phyloP scores from a whole-genome alignment of 305 asterid species.

The Solanum chacoense region DNA sequence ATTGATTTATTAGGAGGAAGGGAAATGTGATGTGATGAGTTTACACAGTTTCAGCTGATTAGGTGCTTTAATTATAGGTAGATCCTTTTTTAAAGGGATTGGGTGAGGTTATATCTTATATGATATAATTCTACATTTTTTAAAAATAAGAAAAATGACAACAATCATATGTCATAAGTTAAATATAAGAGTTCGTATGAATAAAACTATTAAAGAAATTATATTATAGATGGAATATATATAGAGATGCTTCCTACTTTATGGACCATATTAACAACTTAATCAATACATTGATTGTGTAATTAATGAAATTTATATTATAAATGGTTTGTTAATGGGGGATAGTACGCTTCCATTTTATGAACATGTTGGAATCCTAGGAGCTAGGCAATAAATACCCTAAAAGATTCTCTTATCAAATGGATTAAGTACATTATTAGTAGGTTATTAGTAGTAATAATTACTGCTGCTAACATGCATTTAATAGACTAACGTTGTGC shows the following conservation, averaged over 20 bases:
- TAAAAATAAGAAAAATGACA: neutral
- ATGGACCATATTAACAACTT: neutral
- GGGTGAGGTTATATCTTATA: neutral
- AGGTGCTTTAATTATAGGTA: neutral
- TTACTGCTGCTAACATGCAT: neutral
- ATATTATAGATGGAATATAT: neutral
- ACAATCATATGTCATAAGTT: neutral
- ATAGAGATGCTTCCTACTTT: neutral
- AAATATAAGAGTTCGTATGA: neutral
- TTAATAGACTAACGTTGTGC: neutral
- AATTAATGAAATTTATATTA: neutral
- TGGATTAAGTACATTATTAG: neutral
- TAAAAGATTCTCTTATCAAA: neutral
- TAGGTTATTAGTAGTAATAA: neutral
- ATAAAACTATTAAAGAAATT: neutral
- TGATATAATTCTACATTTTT: neutral
- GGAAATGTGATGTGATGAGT: neutral
- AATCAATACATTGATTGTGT: neutral
- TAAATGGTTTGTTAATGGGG: neutral
- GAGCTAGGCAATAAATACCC: neutral
- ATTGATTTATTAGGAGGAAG: neutral
- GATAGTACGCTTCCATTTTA: conserved; percentile 5
- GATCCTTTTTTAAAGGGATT: conserved; percentile 15
- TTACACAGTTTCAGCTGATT: neutral
- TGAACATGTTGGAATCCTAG: conserved; percentile 18